phyloP scores from a whole-genome alignment of 2,329 filamentous ascomycete genomes.

The Colletotrichum tabaci region DNA sequence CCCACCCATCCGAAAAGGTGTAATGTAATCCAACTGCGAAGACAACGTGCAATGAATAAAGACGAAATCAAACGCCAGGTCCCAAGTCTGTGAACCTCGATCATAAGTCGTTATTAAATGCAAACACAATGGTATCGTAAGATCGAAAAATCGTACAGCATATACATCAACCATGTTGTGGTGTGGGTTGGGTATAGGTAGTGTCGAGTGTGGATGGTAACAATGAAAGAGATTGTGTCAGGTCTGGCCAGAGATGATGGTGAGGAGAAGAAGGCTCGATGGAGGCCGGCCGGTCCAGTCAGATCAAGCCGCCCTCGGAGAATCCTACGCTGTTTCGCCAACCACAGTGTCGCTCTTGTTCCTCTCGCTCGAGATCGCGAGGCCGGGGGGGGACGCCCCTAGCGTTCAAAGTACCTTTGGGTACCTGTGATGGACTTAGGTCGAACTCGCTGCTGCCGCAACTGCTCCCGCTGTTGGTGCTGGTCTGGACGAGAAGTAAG shows the following conservation, averaged over 20 bases:
- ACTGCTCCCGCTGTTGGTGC: constrained; percentile 65
- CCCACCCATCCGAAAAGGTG: background rate
- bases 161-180: constrained; percentile 28
- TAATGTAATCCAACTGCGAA: constrained; percentile 6
- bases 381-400: constrained; percentile 50
- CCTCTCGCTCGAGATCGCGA: constrained; percentile 53
- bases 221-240: constrained; percentile 2
- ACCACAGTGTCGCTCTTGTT: constrained; percentile 63
- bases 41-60: constrained; percentile 27
- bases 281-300: constrained; percentile 43
- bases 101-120: constrained; percentile 43
- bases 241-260: background rate
- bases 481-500: constrained; percentile 72
- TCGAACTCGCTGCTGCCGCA: constrained; percentile 64
- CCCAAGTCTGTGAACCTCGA: constrained; percentile 30
- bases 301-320: constrained; percentile 69
- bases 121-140: constrained; percentile 40
- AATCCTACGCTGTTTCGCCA: constrained; percentile 72
- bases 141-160: constrained; percentile 40
- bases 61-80: constrained; percentile 39
- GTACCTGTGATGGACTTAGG: constrained; percentile 54
- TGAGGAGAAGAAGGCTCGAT: background rate
- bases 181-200: constrained; percentile 38
- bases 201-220: constrained; percentile 13
- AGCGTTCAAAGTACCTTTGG: constrained; percentile 50